Conservation (phyloP, 2,329 filamentous ascomycete genomes). For the Boeremia lycopersici region DNA sequence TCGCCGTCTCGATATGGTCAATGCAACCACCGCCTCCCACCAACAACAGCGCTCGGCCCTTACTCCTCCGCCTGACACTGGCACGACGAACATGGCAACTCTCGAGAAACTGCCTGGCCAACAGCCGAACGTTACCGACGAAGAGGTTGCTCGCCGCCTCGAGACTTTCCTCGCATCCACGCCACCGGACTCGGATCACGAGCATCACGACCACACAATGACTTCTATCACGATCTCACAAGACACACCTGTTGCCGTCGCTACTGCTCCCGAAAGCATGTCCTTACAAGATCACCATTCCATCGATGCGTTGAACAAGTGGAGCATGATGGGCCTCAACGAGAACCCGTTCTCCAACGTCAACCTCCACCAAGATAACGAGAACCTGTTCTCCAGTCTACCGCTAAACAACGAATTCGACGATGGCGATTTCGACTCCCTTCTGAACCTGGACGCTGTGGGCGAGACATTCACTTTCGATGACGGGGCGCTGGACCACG, state of each 20-base stretch:
- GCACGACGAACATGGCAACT: constrained; percentile 41
- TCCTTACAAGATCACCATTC: background rate
- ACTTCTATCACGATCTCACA: constrained; percentile 38
- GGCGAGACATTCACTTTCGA: constrained; percentile 47
- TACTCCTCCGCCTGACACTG: constrained; percentile 50
- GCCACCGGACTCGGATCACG: constrained; percentile 53
- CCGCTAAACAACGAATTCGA: constrained; percentile 48
- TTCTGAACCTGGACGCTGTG: constrained; percentile 50
- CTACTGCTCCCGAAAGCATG: constrained; percentile 13
- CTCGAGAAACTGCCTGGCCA: constrained; percentile 38
- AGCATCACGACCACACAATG: constrained; percentile 37
- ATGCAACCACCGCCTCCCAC: constrained; percentile 11
- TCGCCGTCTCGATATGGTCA: constrained; percentile 46
- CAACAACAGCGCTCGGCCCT: constrained; percentile 36
- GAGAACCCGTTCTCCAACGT: constrained; percentile 32
- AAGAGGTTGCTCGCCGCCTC: constrained; percentile 54
- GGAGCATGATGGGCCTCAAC: constrained; percentile 24
- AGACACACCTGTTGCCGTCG: constrained; percentile 21
- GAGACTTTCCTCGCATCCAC: constrained; percentile 59
- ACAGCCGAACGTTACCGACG: constrained; percentile 48
- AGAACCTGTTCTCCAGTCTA: constrained; percentile 42
- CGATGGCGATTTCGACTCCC: constrained; percentile 48
- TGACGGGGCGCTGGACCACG: constrained; percentile 29
- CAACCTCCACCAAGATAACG: constrained; percentile 43
- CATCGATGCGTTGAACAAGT: constrained; percentile 24